Evolutionary conservation across 371 early-diverging fungal species (phyloP), one percentile per base, ranked within the genome.

Genomic region (Syncephalastrum racemosum): DNA sequence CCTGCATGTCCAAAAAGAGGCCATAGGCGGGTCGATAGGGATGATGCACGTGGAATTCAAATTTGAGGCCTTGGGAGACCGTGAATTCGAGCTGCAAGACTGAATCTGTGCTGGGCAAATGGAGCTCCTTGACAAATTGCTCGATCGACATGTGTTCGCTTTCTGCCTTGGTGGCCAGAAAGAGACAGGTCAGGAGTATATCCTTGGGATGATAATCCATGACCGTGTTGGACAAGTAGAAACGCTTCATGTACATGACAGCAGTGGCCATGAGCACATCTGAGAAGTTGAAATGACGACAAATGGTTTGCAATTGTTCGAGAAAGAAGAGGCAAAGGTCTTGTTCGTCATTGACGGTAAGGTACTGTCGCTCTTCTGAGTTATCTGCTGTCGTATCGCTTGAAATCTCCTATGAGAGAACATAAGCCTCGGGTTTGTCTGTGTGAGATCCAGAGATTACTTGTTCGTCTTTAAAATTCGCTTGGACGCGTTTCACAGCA

Each of bases 201-300:
- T 84, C 81, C 58, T 91, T 93, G 12, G 92, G 93, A 56, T 89
- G 91, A 64, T 94, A 91, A 60, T 95, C 94, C 88, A 96, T 91
- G 13, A 90, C 82, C 2, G 90, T 86, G 58, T 93, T 91, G 63
- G 80, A 74, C 31, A 96, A 70, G 69, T 88, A 95, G 77, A 94
- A 96, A 12, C 97, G 89, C 66, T 94, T 95, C 84, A 93, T 90
- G 53, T 88, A 94, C 16, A 84, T 83, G n/a, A 95, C 80, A 0
- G 95, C 90, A 1, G 96, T 94, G 42, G 93, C 92, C 77, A 76
- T 72, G n/a, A 83, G 82, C 22, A 71, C 69, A 31, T 80, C 79
- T 23, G 82, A 71, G 27, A 87, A 71, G 58, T 82, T 83, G 64
- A 84, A 81, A 47, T 72, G 53, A 24, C 25, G 18, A 48, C 64